A percentile compares a stretch with the other conserved stretches of the same genome.
phyloP scores from a whole-genome alignment of 2,329 filamentous ascomycete species.

The Botrytis paeoniae region DNA sequence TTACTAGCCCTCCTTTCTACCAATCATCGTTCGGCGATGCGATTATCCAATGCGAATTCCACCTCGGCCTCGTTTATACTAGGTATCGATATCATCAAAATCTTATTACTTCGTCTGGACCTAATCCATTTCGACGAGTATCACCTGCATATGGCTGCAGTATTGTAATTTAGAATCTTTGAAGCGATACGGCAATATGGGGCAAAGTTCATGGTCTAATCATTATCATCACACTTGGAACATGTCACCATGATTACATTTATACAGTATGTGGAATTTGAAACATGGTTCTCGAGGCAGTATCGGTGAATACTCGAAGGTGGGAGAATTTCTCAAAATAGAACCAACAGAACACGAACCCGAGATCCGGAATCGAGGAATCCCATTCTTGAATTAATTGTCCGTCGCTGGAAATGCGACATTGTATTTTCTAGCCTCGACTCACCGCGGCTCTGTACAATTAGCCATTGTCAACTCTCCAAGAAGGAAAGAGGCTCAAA shows the following conservation, averaged over 20 bases:
- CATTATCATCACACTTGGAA: background rate
- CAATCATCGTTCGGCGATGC: conserved; percentile 3
- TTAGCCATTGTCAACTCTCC: background rate
- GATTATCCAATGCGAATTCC: background rate
- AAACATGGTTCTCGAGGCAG: conserved; percentile 17
- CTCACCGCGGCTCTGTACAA: background rate
- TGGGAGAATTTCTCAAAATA: conserved; percentile 15
- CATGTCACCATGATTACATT: conserved; percentile 1
- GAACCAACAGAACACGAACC: background rate
- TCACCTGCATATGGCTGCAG: background rate
- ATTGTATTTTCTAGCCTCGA: conserved; percentile 1
- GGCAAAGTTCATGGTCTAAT: background rate
- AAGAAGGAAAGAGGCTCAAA: conserved; percentile 14
- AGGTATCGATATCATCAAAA: background rate
- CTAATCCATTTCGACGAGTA: background rate
- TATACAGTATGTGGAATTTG: background rate
- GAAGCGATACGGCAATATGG: conserved; percentile 1
- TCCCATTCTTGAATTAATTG: background rate
- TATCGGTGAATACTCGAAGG: conserved; percentile 12
- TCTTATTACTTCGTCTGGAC: background rate
- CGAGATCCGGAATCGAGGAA: conserved; percentile 8
- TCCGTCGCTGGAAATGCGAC: conserved; percentile 4
- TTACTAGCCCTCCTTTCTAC: conserved; percentile 4
- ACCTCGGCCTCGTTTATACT: background rate
- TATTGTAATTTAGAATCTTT: background rate